Evolutionary conservation across 2,329 filamentous ascomycete species (phyloP), one percentile per base, ranked within the genome.

Genomic region (Drechslerella dactyloides): DNA sequence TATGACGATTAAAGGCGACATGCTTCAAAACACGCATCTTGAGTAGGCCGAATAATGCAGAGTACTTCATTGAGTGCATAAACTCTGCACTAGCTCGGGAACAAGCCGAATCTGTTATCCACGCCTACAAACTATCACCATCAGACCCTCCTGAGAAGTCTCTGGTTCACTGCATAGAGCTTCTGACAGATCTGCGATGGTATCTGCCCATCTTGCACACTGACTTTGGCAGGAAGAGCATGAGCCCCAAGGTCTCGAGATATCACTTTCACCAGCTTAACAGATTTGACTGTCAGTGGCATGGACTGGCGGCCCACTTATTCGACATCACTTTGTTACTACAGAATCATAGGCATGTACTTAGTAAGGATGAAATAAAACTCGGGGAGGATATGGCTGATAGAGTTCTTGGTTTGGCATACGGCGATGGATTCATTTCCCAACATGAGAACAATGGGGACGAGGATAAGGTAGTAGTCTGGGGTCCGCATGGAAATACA

Each of bases 151-250:
- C 53, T 0, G 58, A 59, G 24, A 50, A 30, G 8, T 70, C 65
- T 27, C n/a, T 63, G 6, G 37, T 63, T 10, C 13, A 33, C 3
- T 70, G 65, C n/a, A 63, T 63, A 35, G 65, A 70, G 23, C 53
- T 70, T 3, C 65, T 70, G 17, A 70, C 65, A 3, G 65, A 70
- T 21, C 58, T 70, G 37, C 58, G 65, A 4, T 70, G 65, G 65
- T 70, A 70, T n/a, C 35, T 70, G 15, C 65, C 65, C 46, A 59
- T 70, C 27, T n/a, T 70, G 4, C 27, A 63, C 15, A 58, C 33
- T 2, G 27, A 48, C 11, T 35, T 63, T 19, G 19, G 30, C 24
- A n/a, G 15, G 2, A 6, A 60, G 33, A 19, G 23, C 23, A 15
- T 23, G 2, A 11, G 5, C 2, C 48, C 53, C 7, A 63, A 48